phyloP scores from a whole-genome alignment of 2,329 filamentous ascomycete genomes.

The Alternaria alternata region DNA sequence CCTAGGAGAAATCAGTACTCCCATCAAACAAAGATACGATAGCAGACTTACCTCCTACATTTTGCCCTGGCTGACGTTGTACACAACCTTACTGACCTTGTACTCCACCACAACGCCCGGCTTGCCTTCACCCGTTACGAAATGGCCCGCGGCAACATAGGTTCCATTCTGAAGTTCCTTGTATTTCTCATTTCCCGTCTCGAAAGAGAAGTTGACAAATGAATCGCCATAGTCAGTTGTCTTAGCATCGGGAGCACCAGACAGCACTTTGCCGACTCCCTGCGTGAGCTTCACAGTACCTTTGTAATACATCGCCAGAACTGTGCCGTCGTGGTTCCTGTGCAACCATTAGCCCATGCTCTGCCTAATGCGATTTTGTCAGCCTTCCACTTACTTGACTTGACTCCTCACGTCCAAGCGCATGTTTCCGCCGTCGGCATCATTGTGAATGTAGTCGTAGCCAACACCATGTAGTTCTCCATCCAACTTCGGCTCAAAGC shows the following conservation, averaged over 20 bases:
- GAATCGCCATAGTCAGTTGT: constrained; percentile 43
- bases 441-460: constrained; percentile 47
- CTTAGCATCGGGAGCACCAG: constrained; percentile 30
- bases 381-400: constrained; percentile 27
- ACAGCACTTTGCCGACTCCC: constrained; percentile 35
- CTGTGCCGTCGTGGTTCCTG: constrained; percentile 30
- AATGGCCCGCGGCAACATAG: constrained; percentile 42
- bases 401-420: constrained; percentile 39
- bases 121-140: constrained; percentile 34
- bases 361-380: no score
- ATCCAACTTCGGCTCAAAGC: constrained; percentile 40
- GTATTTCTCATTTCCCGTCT: constrained; percentile 40
- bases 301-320: constrained; percentile 47
- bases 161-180: constrained; percentile 41
- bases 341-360: neutral
- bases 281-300: constrained; percentile 37
- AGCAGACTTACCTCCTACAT: neutral
- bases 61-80: constrained; percentile 6
- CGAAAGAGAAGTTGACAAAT: constrained; percentile 41
- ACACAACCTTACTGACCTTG: constrained; percentile 40
- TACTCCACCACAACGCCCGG: constrained; percentile 39
- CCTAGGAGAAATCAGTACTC: neutral
- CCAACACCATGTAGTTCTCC: constrained; percentile 41
- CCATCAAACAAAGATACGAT: neutral
- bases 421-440: constrained; percentile 37